Evolutionary conservation across 2,329 filamentous ascomycete species (phyloP), one percentile per base, ranked within the genome.

Genomic region (Lasiodiplodia theobromae): DNA sequence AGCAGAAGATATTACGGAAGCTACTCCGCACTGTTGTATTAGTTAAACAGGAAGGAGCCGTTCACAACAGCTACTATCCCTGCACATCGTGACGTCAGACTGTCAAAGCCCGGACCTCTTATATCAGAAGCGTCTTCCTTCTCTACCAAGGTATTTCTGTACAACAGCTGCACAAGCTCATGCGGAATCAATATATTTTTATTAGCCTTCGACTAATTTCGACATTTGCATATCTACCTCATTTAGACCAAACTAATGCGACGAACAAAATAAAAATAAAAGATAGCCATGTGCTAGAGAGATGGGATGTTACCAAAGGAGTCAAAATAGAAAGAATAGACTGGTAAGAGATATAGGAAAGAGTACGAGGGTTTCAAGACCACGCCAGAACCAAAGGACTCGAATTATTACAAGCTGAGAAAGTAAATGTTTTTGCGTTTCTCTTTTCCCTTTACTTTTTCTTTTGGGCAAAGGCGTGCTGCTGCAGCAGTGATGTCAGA

Each of bases 301-400:
- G 8, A 34, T n/a, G n/a, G 31, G 3, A 31, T 65, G 18, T 12
- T 68, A 25, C 67, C 67, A 10, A 80, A 74, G 2, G 76, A 77
- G 51, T 75, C 83, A 62, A 78, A 84, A 65, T 71, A 77, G 38
- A 73, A 77, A 52, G 75, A 77, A n/a, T 76, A 76, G 11, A 75
- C 28, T 28, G 73, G 67, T 79, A 73, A 72, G 78, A 76, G 76
- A 83, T 79, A 81, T 81, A 25, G 28, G 1, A 28, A 80, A 79
- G 73, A 79, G 73, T 63, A 69, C 72, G n/a, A 78, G 60, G 78
- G 74, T 14, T 52, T 81, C 49, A 79, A 77, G 69, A 77, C 78
- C n/a, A 76, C 79, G 34, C 8, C 54, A 44, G 47, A 68, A 44
- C 3, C 62, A 34, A 68, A 40, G 34, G 56, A 68, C 51, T 40